phyloP scores from a whole-genome alignment of 805 yeast genomes.

The Yarrowia osloensis region DNA sequence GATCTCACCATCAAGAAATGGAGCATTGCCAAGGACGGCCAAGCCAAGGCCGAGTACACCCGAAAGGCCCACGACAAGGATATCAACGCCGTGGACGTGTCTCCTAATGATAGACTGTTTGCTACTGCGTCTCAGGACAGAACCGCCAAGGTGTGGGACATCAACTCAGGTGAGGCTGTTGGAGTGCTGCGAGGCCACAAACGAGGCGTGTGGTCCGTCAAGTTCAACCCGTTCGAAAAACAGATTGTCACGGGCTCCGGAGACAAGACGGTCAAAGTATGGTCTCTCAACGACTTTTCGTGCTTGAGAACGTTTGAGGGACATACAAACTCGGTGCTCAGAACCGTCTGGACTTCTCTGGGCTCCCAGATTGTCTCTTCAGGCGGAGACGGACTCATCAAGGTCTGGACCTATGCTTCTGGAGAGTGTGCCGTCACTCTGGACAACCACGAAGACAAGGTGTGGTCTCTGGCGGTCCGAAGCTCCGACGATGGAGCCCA shows the following conservation, averaged over 20 bases:
- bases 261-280: slow-evolving; percentile 83
- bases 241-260: slow-evolving; percentile 80
- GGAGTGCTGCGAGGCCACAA: slow-evolving; percentile 88
- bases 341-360: slow-evolving; percentile 67
- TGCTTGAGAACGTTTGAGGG: slow-evolving; percentile 89
- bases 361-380: slow-evolving; percentile 67
- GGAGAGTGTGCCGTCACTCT: slow-evolving; percentile 83
- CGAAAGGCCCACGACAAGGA: slow-evolving; percentile 97
- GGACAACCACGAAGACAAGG: slow-evolving; percentile 89
- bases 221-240: slow-evolving; percentile 78
- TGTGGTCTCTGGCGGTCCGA: slow-evolving; percentile 85
- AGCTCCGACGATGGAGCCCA: slow-evolving; percentile 63
- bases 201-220: slow-evolving; percentile 92
- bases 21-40: slow-evolving; percentile 49
- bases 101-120: slow-evolving; percentile 86
- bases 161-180: slow-evolving; percentile 79
- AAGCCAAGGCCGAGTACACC: slow-evolving; percentile 69
- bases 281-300: slow-evolving; percentile 79
- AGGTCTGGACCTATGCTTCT: slow-evolving; percentile 78
- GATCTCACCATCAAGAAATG: slow-evolving; percentile 87
- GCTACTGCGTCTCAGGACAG: slow-evolving; percentile 96
- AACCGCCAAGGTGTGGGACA: slow-evolving; percentile 85
- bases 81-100: slow-evolving; percentile 81
- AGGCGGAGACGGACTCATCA: slow-evolving; percentile 94
- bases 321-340: slow-evolving; percentile 88